These are phyloP conservation scores for Hypoxylon intermedium DNA, from an alignment of 495 filamentous ascomycete species.

Conservation along the genomic window DNA sequence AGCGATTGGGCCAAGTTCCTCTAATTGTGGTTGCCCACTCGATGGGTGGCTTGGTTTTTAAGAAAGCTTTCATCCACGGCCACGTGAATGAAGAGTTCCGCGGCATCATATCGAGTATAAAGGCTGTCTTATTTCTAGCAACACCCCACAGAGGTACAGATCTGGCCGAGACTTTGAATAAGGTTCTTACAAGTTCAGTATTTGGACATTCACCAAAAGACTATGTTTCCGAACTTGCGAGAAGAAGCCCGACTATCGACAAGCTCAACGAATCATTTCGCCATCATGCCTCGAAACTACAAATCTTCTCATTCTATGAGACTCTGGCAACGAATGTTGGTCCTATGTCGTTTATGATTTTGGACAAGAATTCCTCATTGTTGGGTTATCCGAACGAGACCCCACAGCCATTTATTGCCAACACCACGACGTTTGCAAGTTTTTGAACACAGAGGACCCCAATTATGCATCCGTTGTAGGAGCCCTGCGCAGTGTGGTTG, in stretches of 20 bases:
- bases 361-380: slow-evolving; percentile 49
- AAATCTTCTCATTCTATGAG: slow-evolving; percentile 39
- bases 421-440: slow-evolving; percentile 59
- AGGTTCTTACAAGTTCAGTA: slow-evolving; percentile 12
- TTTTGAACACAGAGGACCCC: slow-evolving; percentile 40
- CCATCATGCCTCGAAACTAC: slow-evolving; percentile 40
- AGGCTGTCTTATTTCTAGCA: slow-evolving; percentile 29
- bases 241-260: slow-evolving; percentile 42
- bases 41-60: slow-evolving; percentile 39
- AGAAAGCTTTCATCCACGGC: slow-evolving; percentile 31
- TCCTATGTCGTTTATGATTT: slow-evolving; percentile 32
- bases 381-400: slow-evolving; percentile 51
- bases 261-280: slow-evolving; percentile 57
- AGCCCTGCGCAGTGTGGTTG: slow-evolving; percentile 19
- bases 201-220: slow-evolving; percentile 35
- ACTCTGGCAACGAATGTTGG: slow-evolving; percentile 39
- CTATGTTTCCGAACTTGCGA: slow-evolving; percentile 50
- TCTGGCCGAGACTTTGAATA: slow-evolving; percentile 25
- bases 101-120: slow-evolving; percentile 22
- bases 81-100: slow-evolving; percentile 20
- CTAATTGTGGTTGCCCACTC: slow-evolving; percentile 33
- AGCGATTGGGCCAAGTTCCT: slow-evolving; percentile 21
- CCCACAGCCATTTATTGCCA: slow-evolving; percentile 44
- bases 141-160: slow-evolving; percentile 35
- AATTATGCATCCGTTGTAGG: slow-evolving; percentile 48